Evolutionary conservation across 768 basidiomycete species (phyloP).

Genomic region (Crassisporium funariophilum): DNA sequence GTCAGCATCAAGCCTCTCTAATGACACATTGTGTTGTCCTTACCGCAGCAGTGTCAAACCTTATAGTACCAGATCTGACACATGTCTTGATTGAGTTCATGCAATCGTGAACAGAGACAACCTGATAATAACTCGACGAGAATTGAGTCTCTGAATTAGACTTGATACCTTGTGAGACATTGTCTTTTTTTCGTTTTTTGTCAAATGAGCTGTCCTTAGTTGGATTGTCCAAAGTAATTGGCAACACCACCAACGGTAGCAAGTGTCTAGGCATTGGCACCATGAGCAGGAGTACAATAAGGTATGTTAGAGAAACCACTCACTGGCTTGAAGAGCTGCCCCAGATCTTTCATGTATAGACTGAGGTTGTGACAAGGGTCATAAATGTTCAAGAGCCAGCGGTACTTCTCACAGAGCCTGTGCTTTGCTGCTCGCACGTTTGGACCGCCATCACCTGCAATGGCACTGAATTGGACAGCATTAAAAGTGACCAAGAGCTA

Average conservation of each 20-base stretch:
- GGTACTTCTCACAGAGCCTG: conserved; percentile 12
- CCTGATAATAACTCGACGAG: conserved; percentile 25
- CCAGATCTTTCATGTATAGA: conserved; percentile 30
- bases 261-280: too few relatives aligned
- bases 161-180: conserved; percentile 21
- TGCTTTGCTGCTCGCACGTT: conserved; percentile 24
- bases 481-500: conserved; percentile 2
- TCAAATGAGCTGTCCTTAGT: conserved; percentile 28
- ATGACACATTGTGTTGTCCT: neutral
- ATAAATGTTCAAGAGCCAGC: conserved; percentile 30
- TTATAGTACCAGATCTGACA: conserved; percentile 12
- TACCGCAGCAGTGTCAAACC: conserved; percentile 25
- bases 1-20: neutral
- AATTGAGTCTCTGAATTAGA: conserved; percentile 28
- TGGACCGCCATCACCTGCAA: conserved; percentile 28
- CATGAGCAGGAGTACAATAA: too few relatives aligned
- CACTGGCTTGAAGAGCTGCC: conserved; percentile 30
- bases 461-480: conserved; percentile 18
- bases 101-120: conserved; percentile 19
- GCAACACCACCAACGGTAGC: conserved; percentile 20
- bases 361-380: conserved; percentile 34
- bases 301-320: neutral
- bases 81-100: conserved; percentile 24
- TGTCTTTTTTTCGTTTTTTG: conserved; percentile 16
- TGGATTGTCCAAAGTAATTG: conserved; percentile 30